phyloP scores from a whole-genome alignment of 306 rosid genomes.

The Sphenostylis stenocarpa region DNA sequence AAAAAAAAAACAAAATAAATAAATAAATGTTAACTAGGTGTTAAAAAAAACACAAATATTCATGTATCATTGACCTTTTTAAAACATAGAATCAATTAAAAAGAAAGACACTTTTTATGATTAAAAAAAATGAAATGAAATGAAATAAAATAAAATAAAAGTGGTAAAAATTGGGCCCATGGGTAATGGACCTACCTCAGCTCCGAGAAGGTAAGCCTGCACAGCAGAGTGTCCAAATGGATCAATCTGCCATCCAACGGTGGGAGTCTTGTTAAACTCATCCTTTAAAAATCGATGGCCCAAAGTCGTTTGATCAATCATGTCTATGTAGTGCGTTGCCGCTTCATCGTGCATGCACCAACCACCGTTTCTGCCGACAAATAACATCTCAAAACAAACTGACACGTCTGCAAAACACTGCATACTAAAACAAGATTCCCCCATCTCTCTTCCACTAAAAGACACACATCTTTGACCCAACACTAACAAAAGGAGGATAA shows the following conservation, averaged over 20 bases:
- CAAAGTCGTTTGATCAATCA: conserved; percentile 91
- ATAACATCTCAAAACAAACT: neutral
- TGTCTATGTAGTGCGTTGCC: conserved; percentile 76
- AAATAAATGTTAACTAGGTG: too few species aligned
- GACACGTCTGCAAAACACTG: neutral
- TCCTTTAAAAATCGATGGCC: conserved; percentile 71
- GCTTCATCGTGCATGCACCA: conserved; percentile 99
- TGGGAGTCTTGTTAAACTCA: conserved; percentile 64
- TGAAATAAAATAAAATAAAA: neutral
- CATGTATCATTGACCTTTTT: too few species aligned
- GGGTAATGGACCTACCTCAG: conserved; percentile 52
- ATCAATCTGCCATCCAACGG: conserved; percentile 93
- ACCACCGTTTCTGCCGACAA: conserved; percentile 75
- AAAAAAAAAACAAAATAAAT: too few species aligned
- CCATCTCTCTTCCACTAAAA: neutral
- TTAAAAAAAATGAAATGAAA: too few species aligned
- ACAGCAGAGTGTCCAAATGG: conserved; percentile 94
- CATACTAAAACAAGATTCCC: neutral
- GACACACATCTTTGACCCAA: neutral
- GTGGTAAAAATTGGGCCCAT: neutral
- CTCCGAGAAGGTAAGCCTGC: conserved; percentile 75
- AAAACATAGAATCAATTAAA: too few species aligned
- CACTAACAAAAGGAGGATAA: neutral
- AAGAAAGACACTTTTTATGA: too few species aligned
- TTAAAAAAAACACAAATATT: too few species aligned